Evolutionary conservation across 352 stramenopile genomes (phyloP), one percentile per base, ranked within the genome.

Genomic region (Aphanomyces invadans): DNA sequence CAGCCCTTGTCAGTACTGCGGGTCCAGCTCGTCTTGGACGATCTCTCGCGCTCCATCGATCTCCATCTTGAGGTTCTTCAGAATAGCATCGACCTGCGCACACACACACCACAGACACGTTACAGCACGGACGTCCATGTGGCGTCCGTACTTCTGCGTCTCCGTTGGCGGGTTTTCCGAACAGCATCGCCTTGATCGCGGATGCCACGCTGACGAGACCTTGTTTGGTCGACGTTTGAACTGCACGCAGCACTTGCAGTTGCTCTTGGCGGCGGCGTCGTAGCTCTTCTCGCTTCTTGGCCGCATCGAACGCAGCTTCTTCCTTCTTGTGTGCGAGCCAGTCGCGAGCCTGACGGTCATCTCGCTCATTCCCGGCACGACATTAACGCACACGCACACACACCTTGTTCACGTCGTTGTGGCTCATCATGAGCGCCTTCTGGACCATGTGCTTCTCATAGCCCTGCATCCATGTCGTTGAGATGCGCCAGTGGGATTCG

Each of bases 361-460:
- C n/a, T n/a, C n/a, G n/a, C n/a, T n/a, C n/a, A n/a, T n/a, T n/a
- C n/a, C n/a, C n/a, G n/a, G n/a, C n/a, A n/a, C n/a, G n/a, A n/a
- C n/a, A n/a, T n/a, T n/a, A n/a, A n/a, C n/a, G n/a, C n/a, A n/a
- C n/a, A 15, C 54, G 12, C 9, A 42, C 23, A 21, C 49, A 36
- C 57, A 67, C 60, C 60, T 67, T 57, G 45, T 33, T 17, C 4
- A 67, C 60, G 36, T 67, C 33, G 46, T 67, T 67, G 11, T 52
- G 60, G 25, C 36, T 29, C 11, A 67, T 25, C 29, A 67, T 56
- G 29, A 67, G 49, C 12, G 46, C 60, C 23, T 67, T 67, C 3
- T 67, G 60, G 45, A 59, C 38, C 60, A 67, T 46, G 12, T 36
- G 29, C 38, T 67, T 67, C 12, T 67, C 49, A 57, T 59, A 67